Conservation (phyloP, 2,329 filamentous ascomycete species). For the Pseudopithomyces maydicus region DNA sequence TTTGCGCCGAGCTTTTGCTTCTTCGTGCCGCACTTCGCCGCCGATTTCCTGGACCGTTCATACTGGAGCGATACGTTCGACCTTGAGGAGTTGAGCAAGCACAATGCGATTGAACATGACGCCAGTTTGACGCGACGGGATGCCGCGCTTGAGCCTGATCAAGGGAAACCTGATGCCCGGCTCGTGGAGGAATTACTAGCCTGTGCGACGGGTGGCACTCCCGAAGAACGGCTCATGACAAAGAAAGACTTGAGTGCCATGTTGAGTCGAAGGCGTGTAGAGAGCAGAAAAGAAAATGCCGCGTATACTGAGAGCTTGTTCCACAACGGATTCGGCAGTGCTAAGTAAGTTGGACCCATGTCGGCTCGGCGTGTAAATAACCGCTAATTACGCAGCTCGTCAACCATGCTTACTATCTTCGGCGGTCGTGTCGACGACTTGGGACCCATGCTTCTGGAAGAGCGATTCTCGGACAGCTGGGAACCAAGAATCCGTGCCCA, state of each 20-base stretch:
- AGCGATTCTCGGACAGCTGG: slow-evolving; percentile 49
- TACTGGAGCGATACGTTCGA: slow-evolving; percentile 29
- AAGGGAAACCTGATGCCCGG: slow-evolving; percentile 44
- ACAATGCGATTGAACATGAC: slow-evolving; percentile 44
- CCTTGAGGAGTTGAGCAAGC: slow-evolving; percentile 36
- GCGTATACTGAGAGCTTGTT: slow-evolving; percentile 42
- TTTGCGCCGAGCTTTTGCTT: slow-evolving; percentile 38
- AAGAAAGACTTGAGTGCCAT: slow-evolving; percentile 44
- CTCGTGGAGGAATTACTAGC: slow-evolving; percentile 43
- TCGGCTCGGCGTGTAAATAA: not conserved
- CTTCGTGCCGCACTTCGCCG: slow-evolving; percentile 36
- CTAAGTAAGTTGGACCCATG: slow-evolving; percentile 34
- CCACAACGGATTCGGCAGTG: slow-evolving; percentile 50
- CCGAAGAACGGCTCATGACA: slow-evolving; percentile 36
- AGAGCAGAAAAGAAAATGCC: slow-evolving; percentile 42
- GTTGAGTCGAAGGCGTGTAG: slow-evolving; percentile 40
- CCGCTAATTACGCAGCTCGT: slow-evolving; percentile 33
- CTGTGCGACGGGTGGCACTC: slow-evolving; percentile 41
- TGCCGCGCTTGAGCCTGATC: slow-evolving; percentile 43
- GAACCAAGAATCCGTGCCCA: slow-evolving; percentile 45
- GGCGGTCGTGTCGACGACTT: slow-evolving; percentile 46
- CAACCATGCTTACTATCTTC: slow-evolving; percentile 51
- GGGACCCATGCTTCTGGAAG: slow-evolving; percentile 47
- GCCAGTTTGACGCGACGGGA: slow-evolving; percentile 35
- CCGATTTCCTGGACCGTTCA: slow-evolving; percentile 24